Evolutionary conservation across 129 eudicot species (phyloP), one percentile per base, ranked within the genome.

Genomic region (Ambrosia artemisiifolia): DNA sequence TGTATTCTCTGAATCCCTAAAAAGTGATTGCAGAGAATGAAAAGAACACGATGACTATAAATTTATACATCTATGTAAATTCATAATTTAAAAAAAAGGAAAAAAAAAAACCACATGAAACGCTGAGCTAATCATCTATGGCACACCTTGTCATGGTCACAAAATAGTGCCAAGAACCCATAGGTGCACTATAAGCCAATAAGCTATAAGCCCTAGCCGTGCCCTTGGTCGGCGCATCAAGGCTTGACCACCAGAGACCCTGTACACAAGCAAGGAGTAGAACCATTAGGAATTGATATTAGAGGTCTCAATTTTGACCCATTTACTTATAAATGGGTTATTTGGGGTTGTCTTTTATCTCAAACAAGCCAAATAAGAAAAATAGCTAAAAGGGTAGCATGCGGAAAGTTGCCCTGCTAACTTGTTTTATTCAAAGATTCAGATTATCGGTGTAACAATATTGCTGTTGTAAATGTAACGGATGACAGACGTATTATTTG

Each of bases 171-270:
- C 98, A 40, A 94, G 83, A 73, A 92, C 73, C 96, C 96, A 92
- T 70, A 92, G 46, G 69, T 92, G 96, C 69, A 92, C 16, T 55
- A 87, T 60, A 12, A 92, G 85, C 87, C 98, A 87, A 89, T 92
- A 92, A 11, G 89, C 92, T 70, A 94, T 73, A 38, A 92, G 76
- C 7, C 93, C 85, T 14, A 94, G 82, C 76, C 98, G 83, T 67
- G 93, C 98, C 64, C 95, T 76, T 32, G 98, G 98, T 49, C 80
- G 93, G 56, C 85, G 83, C 96, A 87, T 94, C 81, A 90, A 80
- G 70, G 91, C 88, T 75, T 87, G 87, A 73, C 86, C 87, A 51
- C 92, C 90, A 3, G 95, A 83, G 76, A 90, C 95, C 98, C 98
- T 94, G 85, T 53, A 77, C 12, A 48, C 20, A 59, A n/a, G 24